Base-by-base conservation (phyloP, 2,329 filamentous ascomycete genomes). In the Iodosphaeria phyllophila region DNA sequence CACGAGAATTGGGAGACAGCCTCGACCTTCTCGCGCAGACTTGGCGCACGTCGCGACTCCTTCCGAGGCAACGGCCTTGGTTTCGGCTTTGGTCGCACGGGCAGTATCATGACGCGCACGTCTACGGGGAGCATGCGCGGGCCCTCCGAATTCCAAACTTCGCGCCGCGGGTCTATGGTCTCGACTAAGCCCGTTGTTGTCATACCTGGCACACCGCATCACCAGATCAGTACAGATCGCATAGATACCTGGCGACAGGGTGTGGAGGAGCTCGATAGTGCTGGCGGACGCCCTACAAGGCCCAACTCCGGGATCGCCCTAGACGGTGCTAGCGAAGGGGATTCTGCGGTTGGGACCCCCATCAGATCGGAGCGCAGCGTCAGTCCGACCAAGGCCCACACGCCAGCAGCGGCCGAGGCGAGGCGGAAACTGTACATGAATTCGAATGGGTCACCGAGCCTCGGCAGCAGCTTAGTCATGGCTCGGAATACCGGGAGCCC, bases 231-330 rank as follows among this genome's bases (percentile, higher is more conserved):
- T 27, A 57, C 74, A 1, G 86, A 95, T 33, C 67, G 79, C 10
- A 93, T 93, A 35, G 62, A 91, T 34, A 77, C 70, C 24, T 98
- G 86, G 86, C 70, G 84, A 4, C 80, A 91, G 28, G 61, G 60
- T 12, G 54, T 71, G 8, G 61, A 65, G 22, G n/a, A n/a, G n/a
- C n/a, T n/a, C n/a, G n/a, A n/a, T n/a, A n/a, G n/a, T n/a, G n/a
- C n/a, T n/a, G 48, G 50, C 11, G 50, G 47, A 27, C 39, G 40
- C 6, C 33, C 36, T 20, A 35, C 41, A 18, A 46, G 54, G 10
- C 45, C 49, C 2, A 46, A 44, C 24, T 48, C 50, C 14, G 43
- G 52, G 13, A 9, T 27, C 16, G n/a, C n/a, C n/a, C n/a, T n/a
- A n/a, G n/a, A n/a, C n/a, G n/a, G n/a, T n/a, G n/a, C n/a, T n/a